These are phyloP conservation scores for Didymella keratinophila DNA, from an alignment of 2,329 filamentous ascomycete genomes.

Conservation along the genomic window DNA sequence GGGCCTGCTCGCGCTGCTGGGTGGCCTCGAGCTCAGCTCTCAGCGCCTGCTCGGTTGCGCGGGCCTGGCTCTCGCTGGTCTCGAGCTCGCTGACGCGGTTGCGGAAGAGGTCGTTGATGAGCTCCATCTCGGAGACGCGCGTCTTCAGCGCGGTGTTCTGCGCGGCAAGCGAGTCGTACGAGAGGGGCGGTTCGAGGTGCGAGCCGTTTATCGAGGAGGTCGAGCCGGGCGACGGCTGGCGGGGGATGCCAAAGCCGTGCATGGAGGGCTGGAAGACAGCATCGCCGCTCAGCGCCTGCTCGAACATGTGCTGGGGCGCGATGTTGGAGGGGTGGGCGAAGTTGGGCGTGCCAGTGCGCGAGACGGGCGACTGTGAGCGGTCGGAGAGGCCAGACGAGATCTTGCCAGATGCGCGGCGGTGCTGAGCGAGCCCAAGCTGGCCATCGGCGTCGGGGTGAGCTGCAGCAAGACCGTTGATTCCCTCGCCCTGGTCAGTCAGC, in stretches of 20 bases:
- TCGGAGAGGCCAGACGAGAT: slow-evolving; percentile 75
- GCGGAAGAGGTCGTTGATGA: slow-evolving; percentile 80
- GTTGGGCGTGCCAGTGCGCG: slow-evolving; percentile 78
- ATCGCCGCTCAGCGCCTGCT: slow-evolving; percentile 74
- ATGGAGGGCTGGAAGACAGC: slow-evolving; percentile 67
- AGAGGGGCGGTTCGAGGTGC: slow-evolving; percentile 74
- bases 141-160: slow-evolving; percentile 91
- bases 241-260: slow-evolving; percentile 49
- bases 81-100: slow-evolving; percentile 77
- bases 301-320: slow-evolving; percentile 80
- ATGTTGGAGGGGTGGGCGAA: slow-evolving; percentile 71
- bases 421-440: slow-evolving; percentile 63
- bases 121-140: slow-evolving; percentile 90
- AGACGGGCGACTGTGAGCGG: slow-evolving; percentile 78
- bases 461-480: slow-evolving; percentile 64
- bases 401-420: slow-evolving; percentile 75
- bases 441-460: slow-evolving; percentile 64
- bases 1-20: slow-evolving; percentile 78
- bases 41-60: slow-evolving; percentile 64
- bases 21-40: slow-evolving; percentile 73
- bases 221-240: slow-evolving; percentile 64
- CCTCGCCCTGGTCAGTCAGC: slow-evolving; percentile 31
- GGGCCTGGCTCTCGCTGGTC: slow-evolving; percentile 72
- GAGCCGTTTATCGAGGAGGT: slow-evolving; percentile 66
- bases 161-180: slow-evolving; percentile 79